Base-by-base conservation (phyloP, 352 stramenopile species). In the Globisporangium emineosum region DNA sequence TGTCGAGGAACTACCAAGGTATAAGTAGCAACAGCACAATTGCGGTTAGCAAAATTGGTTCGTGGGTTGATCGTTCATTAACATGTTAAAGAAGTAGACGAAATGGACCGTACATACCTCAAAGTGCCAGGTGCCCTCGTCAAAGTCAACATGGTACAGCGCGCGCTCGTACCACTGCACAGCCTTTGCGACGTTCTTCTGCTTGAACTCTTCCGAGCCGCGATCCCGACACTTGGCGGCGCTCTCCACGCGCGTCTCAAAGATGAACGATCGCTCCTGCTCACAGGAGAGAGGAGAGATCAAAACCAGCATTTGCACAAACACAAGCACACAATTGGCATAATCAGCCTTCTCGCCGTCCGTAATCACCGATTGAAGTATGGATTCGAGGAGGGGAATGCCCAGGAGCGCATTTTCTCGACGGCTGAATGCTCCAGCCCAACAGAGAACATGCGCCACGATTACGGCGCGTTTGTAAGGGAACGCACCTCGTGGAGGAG, bases 91-190 rank as follows among this genome's bases (percentile, higher is more conserved):
- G 17, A 47, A 47, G 17, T 23, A 45, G 12, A 64, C 35, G 9
- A 45, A 19, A 9, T 12, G 32, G 33, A 62, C 40, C 23, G 1
- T 17, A 33, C 61, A 21, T 27, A 91, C 81, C 79, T 94, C 86
- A 63, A 94, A 94, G 57, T 88, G 70, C 83, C 84, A 94, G 60
- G 84, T 91, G 71, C 78, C 86, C 66, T 94, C 84, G 57, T 93
- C 86, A 71, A 94, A 94, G 42, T 93, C 82, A 52, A 91, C 81
- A 62, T 94, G 86, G 58, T 78, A 89, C 5, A 93, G 68, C 47
- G 84, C 84, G 29, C 86, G 86, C 56, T 91, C 67, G 70, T 93
- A 94, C 80, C 79, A 94, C 50, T 76, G 50, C 50, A 92, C 58
- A 2, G 86, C 86, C 7, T 68, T 57, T 0, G 55, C 35, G 12